Percentiles rank a stretch among this genome's conserved stretches.
Conservation (phyloP, 768 basidiomycete species). For the Suillus lakei region DNA sequence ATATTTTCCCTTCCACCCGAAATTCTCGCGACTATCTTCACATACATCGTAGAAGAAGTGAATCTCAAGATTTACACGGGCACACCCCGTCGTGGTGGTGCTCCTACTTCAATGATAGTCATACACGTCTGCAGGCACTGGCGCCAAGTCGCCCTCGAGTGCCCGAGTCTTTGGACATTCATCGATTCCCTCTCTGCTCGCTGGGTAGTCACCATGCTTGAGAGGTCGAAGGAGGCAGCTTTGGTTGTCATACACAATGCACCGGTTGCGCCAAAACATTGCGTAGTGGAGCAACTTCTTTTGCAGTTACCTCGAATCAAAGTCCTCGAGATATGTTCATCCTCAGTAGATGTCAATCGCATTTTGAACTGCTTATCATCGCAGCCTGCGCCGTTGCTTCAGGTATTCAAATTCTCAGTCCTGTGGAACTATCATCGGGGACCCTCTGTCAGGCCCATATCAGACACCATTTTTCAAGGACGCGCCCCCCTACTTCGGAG, state of each 20-base stretch:
- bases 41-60: background rate
- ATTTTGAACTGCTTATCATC: slow-evolving; percentile 28
- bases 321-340: slow-evolving; percentile 33
- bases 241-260: slow-evolving; percentile 33
- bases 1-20: slow-evolving; percentile 27
- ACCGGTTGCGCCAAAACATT: slow-evolving; percentile 27
- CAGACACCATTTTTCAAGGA: slow-evolving; percentile 34
- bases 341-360: slow-evolving; percentile 15
- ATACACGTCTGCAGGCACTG: slow-evolving; percentile 67
- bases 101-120: slow-evolving; percentile 44
- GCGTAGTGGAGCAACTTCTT: slow-evolving; percentile 37
- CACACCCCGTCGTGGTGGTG: too few species aligned
- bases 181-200: slow-evolving; percentile 39
- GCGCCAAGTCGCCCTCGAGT: slow-evolving; percentile 56
- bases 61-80: background rate
- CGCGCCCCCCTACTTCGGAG: slow-evolving; percentile 38
- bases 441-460: slow-evolving; percentile 26
- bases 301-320: slow-evolving; percentile 39
- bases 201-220: slow-evolving; percentile 48
- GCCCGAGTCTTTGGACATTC: slow-evolving; percentile 59
- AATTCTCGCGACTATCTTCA: slow-evolving; percentile 26
- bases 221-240: slow-evolving; percentile 47
- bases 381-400: slow-evolving; percentile 36
- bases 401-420: slow-evolving; percentile 30
- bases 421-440: slow-evolving; percentile 21